Conservation (phyloP, 2,329 filamentous ascomycete genomes). For the Claviceps spartinae region DNA sequence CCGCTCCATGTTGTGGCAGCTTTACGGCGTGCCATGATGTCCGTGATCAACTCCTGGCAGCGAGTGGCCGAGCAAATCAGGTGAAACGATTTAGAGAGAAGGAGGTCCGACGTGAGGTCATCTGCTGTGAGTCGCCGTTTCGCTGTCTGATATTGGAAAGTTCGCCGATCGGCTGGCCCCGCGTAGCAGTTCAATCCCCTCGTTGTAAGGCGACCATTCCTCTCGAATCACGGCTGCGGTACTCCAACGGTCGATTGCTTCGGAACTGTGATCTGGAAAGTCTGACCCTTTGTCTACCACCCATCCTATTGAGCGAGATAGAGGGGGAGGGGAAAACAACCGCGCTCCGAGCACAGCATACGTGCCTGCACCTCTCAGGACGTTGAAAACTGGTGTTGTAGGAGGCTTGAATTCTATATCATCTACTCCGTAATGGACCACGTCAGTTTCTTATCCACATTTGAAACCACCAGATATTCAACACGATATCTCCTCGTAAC, state of each 20-base stretch:
- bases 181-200: conserved; percentile 88
- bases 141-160: conserved; percentile 78
- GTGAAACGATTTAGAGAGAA: conserved; percentile 69
- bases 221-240: conserved; percentile 59
- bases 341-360: conserved; percentile 82
- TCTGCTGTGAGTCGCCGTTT: conserved; percentile 67
- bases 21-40: conserved; percentile 50
- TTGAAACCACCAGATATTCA: background rate
- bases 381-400: conserved; percentile 52
- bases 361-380: conserved; percentile 80
- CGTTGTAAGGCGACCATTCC: conserved; percentile 62
- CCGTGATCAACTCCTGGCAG: conserved; percentile 60
- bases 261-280: conserved; percentile 56
- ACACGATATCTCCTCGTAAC: background rate
- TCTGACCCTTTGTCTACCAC: conserved; percentile 82
- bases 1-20: conserved; percentile 18
- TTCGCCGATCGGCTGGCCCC: conserved; percentile 50
- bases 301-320: conserved; percentile 66
- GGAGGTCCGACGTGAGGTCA: conserved; percentile 52
- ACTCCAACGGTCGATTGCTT: conserved; percentile 57
- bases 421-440: conserved; percentile 38
- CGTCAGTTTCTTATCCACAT: background rate
- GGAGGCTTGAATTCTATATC: conserved; percentile 77
- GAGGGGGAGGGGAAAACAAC: conserved; percentile 59
- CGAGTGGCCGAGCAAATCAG: conserved; percentile 70